Evolutionary conservation across 1,284 basidiomycete genomes (phyloP).

Genomic region (Cutaneotrichosporon arboriforme): DNA sequence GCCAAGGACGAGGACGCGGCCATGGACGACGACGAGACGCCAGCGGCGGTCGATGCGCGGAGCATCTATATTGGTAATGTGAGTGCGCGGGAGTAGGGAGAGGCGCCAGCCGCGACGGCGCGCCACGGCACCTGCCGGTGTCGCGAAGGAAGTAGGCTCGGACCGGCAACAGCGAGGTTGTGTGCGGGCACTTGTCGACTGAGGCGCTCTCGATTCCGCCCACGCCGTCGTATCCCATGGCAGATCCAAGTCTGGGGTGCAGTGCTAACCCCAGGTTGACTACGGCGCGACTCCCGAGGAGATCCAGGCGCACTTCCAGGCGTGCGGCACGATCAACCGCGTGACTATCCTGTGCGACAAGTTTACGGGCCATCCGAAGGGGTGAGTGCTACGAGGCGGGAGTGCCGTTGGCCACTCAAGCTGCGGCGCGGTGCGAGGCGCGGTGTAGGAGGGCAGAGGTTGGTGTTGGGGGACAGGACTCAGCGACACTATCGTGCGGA

Average conservation of each 20-base stretch:
- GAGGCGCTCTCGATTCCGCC: too few species aligned
- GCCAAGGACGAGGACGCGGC: conserved; percentile 51
- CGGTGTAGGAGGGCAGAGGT: not conserved
- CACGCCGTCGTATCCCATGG: too few species aligned
- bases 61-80: conserved; percentile 98
- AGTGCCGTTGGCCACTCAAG: too few species aligned
- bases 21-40: conserved; percentile 54
- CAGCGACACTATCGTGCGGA: too few species aligned
- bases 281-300: conserved; percentile 97
- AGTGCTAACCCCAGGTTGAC: conserved; percentile 68
- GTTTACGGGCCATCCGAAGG: conserved; percentile 99
- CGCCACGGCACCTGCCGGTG: too few species aligned
- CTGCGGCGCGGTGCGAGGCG: not conserved
- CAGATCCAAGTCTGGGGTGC: too few species aligned
- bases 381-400: conserved; percentile 54
- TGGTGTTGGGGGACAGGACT: too few species aligned
- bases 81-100: conserved; percentile 52
- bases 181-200: too few species aligned
- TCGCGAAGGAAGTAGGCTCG: too few species aligned
- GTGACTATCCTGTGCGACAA: conserved; percentile 99
- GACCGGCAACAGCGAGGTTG: too few species aligned
- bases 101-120: too few species aligned
- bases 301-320: conserved; percentile 94
- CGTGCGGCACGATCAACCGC: conserved; percentile 96
- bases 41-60: conserved; percentile 69